Base-by-base conservation (phyloP, 495 filamentous ascomycete species). In the Hyaloscypha bicolor region DNA sequence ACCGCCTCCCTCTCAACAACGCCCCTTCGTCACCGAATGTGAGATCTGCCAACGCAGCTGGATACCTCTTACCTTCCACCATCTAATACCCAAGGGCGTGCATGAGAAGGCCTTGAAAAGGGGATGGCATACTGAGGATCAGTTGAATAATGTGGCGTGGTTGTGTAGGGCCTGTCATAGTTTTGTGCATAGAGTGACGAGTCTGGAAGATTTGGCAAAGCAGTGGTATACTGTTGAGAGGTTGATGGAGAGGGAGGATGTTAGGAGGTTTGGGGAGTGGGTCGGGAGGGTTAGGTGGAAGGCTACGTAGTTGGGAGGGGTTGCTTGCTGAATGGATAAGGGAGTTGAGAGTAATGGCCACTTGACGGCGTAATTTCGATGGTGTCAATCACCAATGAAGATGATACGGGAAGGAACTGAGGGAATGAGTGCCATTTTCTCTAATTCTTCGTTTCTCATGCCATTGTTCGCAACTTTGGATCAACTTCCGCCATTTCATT, bases 81-180 rank as follows among this genome's bases (percentile, higher is more conserved):
- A 96, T 78, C 78, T 97, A 57, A 92, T 96, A 66, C 93, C 93
- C 37, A 81, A 86, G 33, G 80, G 83, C 45, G 85, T 91, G 70
- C 93, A 96, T 77, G 86, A 81, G n/a, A 94, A 93, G 78, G 92
- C 86, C 8, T 71, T 91, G 14, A 91, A 91, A 78, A 81, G 91
- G 33, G 91, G 92, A 4, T 96, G 92, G 93, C 91, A 93, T 81
- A 82, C 85, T 19, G 86, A 87, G 68, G 88, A 88, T 81, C 83
- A 86, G 79, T 71, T 94, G 77, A 86, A 91, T 75, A 92, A 85
- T 74, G 92, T 96, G 31, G 93, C 93, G 33, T 97, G 92, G 92
- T 76, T 97, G 72, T 96, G 93, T 80, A 83, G 93, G 25, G 91
- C 93, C 19, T 97, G 93, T 72, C 93, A 97, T 83, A 84, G 83